Base-by-base conservation (phyloP, 805 yeast genomes). In the Kodamaea restingae region DNA sequence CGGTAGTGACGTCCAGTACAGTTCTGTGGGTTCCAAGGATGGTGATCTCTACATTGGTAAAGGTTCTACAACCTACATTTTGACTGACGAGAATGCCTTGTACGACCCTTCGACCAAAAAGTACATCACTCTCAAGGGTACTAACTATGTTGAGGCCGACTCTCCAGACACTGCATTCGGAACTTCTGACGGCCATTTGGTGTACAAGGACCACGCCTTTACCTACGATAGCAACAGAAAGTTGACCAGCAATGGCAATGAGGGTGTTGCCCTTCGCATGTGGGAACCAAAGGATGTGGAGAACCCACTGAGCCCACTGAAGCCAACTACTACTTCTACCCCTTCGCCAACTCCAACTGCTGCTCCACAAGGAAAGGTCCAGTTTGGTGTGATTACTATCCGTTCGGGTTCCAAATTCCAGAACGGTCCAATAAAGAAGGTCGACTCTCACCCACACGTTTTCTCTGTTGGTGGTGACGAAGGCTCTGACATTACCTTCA, bases 391-490 rank as follows among this genome's bases (percentile, higher is more conserved):
- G 21, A 26, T 49, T 18, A 50, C 58, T 27, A 50, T 48, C 29
- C 47, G 42, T 36, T 51, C 63, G 3, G 65, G 63, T 4, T 35
- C 58, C 3, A 33, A 45, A 15, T 51, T 61, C 46, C 59, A 60
- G 39, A 42, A 55, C 46, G 34, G 45, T 8, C 35, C 53, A 2
- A 54, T 58, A 45, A 57, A 48, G 42, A 59, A 58, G 45, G 65
- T 56, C 11, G 48, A 43, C 7, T 41, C 54, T 2, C 65, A 62
- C 48, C 56, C 56, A 7, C 63, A 58, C 33, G 66, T 60, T 2
- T 62, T 61, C 43, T 45, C 60, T 7, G 64, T 62, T 24, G 67
- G 65, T 15, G 67, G 66, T 6, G 14, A 33, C 24, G 56, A 55
- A 14, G 67, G 67, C 15, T 43, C 45, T 8, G 56, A 43, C 31